phyloP scores from a whole-genome alignment of 257 asterid genomes.

The Henckelia pumila region DNA sequence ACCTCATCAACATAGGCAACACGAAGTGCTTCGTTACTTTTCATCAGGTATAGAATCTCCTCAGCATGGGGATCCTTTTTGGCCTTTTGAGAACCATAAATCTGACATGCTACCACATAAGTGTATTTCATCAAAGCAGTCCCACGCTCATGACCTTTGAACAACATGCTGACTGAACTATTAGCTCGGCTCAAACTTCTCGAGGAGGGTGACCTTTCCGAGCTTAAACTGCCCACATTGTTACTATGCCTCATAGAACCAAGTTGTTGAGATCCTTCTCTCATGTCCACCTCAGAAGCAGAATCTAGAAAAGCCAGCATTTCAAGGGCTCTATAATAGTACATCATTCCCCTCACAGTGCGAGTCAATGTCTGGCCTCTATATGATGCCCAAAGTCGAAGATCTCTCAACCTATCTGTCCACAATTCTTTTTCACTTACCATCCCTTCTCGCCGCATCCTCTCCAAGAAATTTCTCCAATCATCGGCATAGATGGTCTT shows the following conservation, averaged over 20 bases:
- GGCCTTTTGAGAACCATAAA: conserved; percentile 94
- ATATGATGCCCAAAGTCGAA: conserved; percentile 93
- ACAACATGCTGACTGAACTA: conserved; percentile 67
- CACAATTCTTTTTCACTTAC: conserved; percentile 67
- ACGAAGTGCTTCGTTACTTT: conserved; percentile 91
- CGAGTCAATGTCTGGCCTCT: conserved; percentile 97
- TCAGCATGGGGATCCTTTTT: conserved; percentile 96
- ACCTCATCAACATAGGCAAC: conserved; percentile 99
- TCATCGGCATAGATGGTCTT: conserved; percentile 94
- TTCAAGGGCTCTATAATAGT: conserved; percentile 95
- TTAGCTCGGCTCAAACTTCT: conserved; percentile 76
- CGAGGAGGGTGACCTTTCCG: conserved; percentile 55
- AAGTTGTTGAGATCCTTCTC: conserved; percentile 78
- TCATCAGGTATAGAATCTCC: conserved; percentile 85
- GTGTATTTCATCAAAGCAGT: conserved; percentile 94
- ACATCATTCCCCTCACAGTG: conserved; percentile 99
- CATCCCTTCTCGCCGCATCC: conserved; percentile 93
- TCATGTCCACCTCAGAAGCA: conserved; percentile 97
- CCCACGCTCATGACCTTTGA: conserved; percentile 95
- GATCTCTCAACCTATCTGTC: conserved; percentile 80
- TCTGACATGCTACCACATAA: conserved; percentile 96
- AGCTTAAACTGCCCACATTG: conserved; percentile 41
- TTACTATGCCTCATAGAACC: conserved; percentile 60
- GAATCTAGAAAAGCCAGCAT: conserved; percentile 97
- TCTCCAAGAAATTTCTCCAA: conserved; percentile 87